phyloP scores from a whole-genome alignment of 176 grass and related monocot genomes.

The Cenchrus fungigraminus region DNA sequence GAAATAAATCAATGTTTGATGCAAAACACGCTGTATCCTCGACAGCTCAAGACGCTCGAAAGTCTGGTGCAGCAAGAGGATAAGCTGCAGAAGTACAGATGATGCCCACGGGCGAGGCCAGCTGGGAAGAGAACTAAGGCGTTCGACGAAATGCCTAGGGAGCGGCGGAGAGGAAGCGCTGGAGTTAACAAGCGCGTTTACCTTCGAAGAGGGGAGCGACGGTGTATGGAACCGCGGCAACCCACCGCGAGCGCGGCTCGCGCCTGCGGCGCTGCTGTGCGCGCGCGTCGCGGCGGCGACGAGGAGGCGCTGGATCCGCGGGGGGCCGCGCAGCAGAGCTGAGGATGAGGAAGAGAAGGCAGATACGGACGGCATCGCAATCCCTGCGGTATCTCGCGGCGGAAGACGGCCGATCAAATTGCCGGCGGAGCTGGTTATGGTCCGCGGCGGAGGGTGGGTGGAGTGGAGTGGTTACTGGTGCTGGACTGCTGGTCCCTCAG shows the following conservation, averaged over 20 bases:
- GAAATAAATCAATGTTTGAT: neutral
- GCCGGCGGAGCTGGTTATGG: neutral
- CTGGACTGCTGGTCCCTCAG: no score
- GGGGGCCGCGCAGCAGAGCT: conserved; percentile 45
- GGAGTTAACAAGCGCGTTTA: neutral
- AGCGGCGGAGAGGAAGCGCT: no score
- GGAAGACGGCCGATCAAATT: neutral
- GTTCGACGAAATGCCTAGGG: conserved; percentile 57
- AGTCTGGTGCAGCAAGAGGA: neutral
- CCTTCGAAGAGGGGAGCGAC: conserved; percentile 70
- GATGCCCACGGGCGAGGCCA: neutral
- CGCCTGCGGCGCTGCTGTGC: conserved; percentile 33
- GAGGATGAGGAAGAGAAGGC: conserved; percentile 38
- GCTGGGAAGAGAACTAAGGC: neutral
- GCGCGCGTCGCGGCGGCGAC: conserved; percentile 41
- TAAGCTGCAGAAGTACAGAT: neutral
- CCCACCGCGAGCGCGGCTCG: conserved; percentile 66
- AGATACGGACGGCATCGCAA: conserved; percentile 39
- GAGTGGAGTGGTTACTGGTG: no score
- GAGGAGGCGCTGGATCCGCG: conserved; percentile 23
- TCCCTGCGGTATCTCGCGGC: neutral
- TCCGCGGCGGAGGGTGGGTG: neutral
- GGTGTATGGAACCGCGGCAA: conserved; percentile 79
- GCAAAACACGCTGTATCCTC: neutral
- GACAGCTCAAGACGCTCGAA: neutral